Conservation (phyloP, 345 rosid genomes). For the Citrus unshiu region DNA sequence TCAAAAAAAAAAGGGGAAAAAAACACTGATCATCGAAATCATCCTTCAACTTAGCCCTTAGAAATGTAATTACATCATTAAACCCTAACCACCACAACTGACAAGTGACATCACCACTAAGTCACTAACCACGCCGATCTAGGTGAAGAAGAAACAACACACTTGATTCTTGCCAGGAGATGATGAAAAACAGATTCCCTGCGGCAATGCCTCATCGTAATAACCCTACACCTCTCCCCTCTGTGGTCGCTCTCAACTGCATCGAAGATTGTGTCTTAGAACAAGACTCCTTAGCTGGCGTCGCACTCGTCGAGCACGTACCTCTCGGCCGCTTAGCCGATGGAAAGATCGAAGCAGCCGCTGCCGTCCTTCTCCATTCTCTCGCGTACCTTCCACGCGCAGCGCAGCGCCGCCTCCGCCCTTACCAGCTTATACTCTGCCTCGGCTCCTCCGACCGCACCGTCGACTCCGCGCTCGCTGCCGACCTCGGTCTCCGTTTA, state of each 20-base stretch:
- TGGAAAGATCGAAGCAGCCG: constrained; percentile 84
- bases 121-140: not conserved
- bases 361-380: constrained; percentile 90
- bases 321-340: constrained; percentile 91
- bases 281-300: constrained; percentile 75
- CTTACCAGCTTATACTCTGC: constrained; percentile 90
- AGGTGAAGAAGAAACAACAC: not conserved
- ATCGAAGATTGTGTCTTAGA: constrained; percentile 80
- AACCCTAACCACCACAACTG: constrained; percentile 34
- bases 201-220: constrained; percentile 52
- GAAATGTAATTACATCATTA: constrained; percentile 27
- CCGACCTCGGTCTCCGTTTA: constrained; percentile 87
- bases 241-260: constrained; percentile 86
- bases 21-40: not conserved
- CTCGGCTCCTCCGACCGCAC: constrained; percentile 94
- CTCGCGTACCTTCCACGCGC: constrained; percentile 98
- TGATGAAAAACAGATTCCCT: constrained; percentile 37
- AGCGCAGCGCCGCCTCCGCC: constrained; percentile 95
- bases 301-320: constrained; percentile 83
- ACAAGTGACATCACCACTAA: not conserved
- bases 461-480: constrained; percentile 86
- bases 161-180: constrained; percentile 14
- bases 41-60: not conserved
- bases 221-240: constrained; percentile 46
- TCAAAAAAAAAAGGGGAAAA: not conserved